Percentiles rank a stretch among this genome's conserved stretches.
Conservation (phyloP, 495 filamentous ascomycete genomes). For the Chaetomidium leptoderma region DNA sequence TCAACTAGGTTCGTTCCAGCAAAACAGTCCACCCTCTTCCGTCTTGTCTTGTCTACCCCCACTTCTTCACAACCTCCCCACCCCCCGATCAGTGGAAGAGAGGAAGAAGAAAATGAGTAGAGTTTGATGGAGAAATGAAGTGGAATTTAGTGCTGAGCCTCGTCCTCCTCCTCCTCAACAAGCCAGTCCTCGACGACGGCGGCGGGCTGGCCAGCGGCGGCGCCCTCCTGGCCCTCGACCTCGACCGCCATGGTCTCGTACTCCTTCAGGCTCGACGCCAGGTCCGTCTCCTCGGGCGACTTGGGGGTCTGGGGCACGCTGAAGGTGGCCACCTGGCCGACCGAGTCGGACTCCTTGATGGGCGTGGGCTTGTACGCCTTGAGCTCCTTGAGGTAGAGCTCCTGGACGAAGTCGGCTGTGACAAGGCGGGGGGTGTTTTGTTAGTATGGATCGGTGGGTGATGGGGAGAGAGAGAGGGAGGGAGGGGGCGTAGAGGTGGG, state of each 20-base stretch:
- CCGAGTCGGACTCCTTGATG: constrained; percentile 79
- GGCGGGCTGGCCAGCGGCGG: constrained; percentile 30
- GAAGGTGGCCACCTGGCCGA: constrained; percentile 91
- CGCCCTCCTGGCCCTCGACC: constrained; percentile 76
- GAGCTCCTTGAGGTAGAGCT: constrained; percentile 92
- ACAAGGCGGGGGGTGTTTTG: background rate
- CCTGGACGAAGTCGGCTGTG: constrained; percentile 88
- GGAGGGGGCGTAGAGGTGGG: background rate
- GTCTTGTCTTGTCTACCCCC: background rate
- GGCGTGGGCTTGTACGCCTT: constrained; percentile 84
- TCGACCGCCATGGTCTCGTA: constrained; percentile 93
- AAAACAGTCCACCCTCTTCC: background rate
- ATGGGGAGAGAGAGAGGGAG: background rate
- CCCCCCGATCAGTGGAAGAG: background rate
- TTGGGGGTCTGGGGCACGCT: constrained; percentile 66
- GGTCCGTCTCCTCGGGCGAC: constrained; percentile 87
- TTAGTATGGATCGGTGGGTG: constrained; percentile 1
- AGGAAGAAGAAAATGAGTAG: no score
- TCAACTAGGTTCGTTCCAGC: background rate
- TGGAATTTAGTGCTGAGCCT: constrained; percentile 37
- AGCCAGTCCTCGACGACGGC: constrained; percentile 48
- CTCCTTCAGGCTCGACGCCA: constrained; percentile 81
- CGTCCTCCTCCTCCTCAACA: constrained; percentile 47
- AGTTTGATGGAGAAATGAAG: no score
- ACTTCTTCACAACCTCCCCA: background rate